phyloP scores from a whole-genome alignment of 2,329 filamentous ascomycete genomes.

The Cercospora beticola region DNA sequence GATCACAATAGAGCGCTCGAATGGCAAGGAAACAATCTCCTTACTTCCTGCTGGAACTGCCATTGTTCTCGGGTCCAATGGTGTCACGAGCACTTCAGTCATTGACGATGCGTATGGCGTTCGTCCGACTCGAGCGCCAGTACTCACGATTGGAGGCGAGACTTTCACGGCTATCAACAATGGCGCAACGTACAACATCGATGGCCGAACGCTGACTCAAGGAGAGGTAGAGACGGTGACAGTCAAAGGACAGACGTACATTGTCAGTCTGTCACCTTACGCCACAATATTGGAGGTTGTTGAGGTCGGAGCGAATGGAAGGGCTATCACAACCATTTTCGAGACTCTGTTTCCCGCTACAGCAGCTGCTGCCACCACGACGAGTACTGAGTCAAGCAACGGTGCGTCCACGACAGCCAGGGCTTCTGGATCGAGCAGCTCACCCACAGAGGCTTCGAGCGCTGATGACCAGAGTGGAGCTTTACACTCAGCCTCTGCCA shows the following conservation, averaged over 20 bases:
- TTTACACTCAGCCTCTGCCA: neutral
- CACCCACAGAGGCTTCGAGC: neutral
- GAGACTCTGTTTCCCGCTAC: constrained; percentile 44
- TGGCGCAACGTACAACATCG: constrained; percentile 41
- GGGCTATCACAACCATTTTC: constrained; percentile 33
- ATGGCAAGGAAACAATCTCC: constrained; percentile 36
- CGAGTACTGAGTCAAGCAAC: constrained; percentile 17
- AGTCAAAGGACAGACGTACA: constrained; percentile 31
- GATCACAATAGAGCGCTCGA: constrained; percentile 27
- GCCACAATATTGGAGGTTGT: constrained; percentile 42
- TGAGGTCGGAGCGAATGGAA: constrained; percentile 34
- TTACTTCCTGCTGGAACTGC: constrained; percentile 38
- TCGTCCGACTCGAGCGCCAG: constrained; percentile 30
- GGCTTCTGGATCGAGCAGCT: constrained; percentile 6
- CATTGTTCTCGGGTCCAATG: constrained; percentile 19
- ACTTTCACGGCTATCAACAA: constrained; percentile 35
- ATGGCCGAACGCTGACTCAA: constrained; percentile 42
- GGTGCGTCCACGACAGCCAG: constrained; percentile 13
- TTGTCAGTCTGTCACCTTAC: constrained; percentile 37
- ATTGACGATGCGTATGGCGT: constrained; percentile 29
- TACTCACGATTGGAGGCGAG: constrained; percentile 35
- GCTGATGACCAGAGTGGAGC: neutral
- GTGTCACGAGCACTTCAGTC: constrained; percentile 31
- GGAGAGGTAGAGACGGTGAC: constrained; percentile 36
- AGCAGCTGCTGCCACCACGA: constrained; percentile 31